Base-by-base conservation (phyloP, 148 eudicot species). In the Rhododendron ovatum region DNA sequence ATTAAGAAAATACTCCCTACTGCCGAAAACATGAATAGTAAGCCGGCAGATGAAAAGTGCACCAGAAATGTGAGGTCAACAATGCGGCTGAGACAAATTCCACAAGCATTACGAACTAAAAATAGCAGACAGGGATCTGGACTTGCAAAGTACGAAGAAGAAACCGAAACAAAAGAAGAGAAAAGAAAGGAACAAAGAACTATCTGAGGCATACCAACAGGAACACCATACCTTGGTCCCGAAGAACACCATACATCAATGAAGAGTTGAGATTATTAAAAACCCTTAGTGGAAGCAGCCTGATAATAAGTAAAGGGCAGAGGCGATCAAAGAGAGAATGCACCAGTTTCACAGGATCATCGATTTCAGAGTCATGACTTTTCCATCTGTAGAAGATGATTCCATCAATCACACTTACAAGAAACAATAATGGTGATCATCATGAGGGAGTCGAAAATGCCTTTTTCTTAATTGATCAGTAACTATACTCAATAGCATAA, bases 251-350 rank as follows among this genome's bases (percentile, higher is more conserved):
- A 92, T 94, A 95, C 82, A 94, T 86, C 85, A 85, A 84, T 82
- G 84, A 85, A 82, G 94, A 91, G 86, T 88, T 88, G 82, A 93
- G 88, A 83, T 95, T 92, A 88, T 94, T 83, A 57, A 95, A 95
- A 78, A 95, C 93, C 85, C 92, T 90, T 77, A 94, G 79, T 22
- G 98, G 98, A 83, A 95, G 96, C 87, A 95, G 89, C 92, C 90
- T 93, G 89, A 94, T 90, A 33, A 94, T 73, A 63, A 95, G 95
- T 85, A n/a, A 95, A 88, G 98, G 98, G 89, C 94, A 94, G 84
- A 95, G 37, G 37, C 89, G 92, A 85, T 84, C 88, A 87, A 94
- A 95, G 67, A 94, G 89, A 88, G 88, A 65, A 24, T 86, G 88
- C 78, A 87, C 90, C 89, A 83, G 37, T 77, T 84, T 59, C 67